Percentiles rank a stretch among this genome's conserved stretches.
Conservation (phyloP, 2,329 filamentous ascomycete genomes). For the Trichoderma semiorbis region DNA sequence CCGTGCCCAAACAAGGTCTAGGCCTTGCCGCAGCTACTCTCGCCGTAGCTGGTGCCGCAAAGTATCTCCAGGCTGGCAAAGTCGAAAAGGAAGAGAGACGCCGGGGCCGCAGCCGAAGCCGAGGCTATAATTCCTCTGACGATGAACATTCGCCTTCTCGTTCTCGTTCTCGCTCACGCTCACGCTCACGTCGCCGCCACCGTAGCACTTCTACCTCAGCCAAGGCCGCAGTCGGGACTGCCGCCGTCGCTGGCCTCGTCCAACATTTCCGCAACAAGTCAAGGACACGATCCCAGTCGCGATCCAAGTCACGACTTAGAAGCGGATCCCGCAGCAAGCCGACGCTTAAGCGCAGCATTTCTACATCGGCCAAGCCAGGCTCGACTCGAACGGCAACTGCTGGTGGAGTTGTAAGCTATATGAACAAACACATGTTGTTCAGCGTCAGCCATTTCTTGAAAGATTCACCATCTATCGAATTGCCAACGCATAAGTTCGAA, state of each 20-base stretch:
- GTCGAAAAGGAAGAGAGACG: conserved; percentile 45
- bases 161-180: conserved; percentile 38
- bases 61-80: conserved; percentile 27
- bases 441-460: not conserved
- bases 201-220: conserved; percentile 48
- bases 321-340: conserved; percentile 44
- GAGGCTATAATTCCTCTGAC: conserved; percentile 38
- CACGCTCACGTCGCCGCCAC: conserved; percentile 41
- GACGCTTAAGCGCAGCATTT: conserved; percentile 27
- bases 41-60: conserved; percentile 60
- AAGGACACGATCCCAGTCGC: conserved; percentile 26
- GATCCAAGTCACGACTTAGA: conserved; percentile 26
- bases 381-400: not conserved
- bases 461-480: not conserved
- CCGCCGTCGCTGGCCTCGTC: conserved; percentile 55
- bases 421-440: not conserved
- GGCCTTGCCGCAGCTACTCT: conserved; percentile 61
- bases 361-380: not conserved
- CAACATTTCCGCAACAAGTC: conserved; percentile 57
- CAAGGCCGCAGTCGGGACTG: conserved; percentile 56
- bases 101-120: conserved; percentile 54
- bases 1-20: conserved; percentile 57
- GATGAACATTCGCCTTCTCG: conserved; percentile 42
- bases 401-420: not conserved
- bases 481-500: not conserved